These are phyloP conservation scores for Chromera velia DNA, from an alignment of 73 alveolate species.

Conservation along the genomic window DNA sequence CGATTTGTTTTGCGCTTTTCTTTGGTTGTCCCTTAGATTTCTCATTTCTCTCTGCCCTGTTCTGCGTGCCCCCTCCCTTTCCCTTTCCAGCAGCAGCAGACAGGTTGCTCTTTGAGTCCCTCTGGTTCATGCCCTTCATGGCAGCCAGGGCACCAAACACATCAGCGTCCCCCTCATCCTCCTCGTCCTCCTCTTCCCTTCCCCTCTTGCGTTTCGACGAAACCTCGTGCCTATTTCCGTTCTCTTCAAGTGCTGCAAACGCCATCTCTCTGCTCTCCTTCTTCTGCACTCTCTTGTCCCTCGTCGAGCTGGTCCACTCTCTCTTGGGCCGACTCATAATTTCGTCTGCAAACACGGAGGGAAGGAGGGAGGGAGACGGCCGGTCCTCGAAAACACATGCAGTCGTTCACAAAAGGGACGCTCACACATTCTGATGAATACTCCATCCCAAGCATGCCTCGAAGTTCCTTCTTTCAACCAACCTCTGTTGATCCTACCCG, in stretches of 20 bases:
- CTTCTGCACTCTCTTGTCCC: not conserved
- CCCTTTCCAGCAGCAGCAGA: too few species aligned
- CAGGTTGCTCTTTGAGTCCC: too few species aligned
- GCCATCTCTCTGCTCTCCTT: not conserved
- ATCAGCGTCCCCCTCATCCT: not conserved
- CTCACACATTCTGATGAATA: not conserved
- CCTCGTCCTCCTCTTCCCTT: not conserved
- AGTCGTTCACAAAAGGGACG: too few species aligned
- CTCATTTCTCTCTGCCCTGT: too few species aligned
- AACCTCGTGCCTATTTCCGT: not conserved
- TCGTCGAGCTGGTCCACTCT: slow-evolving; percentile 38
- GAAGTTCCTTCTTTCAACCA: too few species aligned
- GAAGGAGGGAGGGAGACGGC: not conserved
- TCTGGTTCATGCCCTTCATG: too few species aligned
- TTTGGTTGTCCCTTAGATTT: too few species aligned
- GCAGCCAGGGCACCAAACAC: too few species aligned
- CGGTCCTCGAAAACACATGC: too few species aligned
- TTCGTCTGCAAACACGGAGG: slow-evolving; percentile 42
- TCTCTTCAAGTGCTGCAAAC: not conserved
- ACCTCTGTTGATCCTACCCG: too few species aligned
- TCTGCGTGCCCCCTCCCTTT: too few species aligned
- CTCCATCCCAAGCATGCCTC: not conserved
- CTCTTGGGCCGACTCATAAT: slow-evolving; percentile 69
- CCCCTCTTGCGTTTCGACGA: not conserved
- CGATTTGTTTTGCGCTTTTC: too few species aligned